Evolutionary conservation across 2,329 filamentous ascomycete species (phyloP).

Genomic region (Malbranchea cinnamomea): DNA sequence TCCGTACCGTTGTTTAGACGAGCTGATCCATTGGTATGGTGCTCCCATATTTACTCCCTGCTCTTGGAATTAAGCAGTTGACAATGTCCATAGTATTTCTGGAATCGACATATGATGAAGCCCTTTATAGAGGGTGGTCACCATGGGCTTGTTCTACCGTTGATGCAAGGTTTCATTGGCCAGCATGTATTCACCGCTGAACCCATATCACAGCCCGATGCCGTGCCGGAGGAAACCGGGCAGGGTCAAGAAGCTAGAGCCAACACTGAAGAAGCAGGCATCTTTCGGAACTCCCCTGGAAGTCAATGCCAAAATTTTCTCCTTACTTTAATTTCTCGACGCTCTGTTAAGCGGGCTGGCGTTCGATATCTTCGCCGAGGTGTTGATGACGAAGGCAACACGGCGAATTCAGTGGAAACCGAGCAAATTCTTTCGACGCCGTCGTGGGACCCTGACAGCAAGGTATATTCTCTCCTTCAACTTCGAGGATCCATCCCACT

Average conservation of each 20-base stretch:
- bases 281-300: too few species aligned
- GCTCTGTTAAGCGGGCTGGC: slow-evolving; percentile 73
- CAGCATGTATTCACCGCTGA: slow-evolving; percentile 69
- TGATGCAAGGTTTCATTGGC: slow-evolving; percentile 91
- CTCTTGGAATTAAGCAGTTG: background rate
- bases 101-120: slow-evolving; percentile 64
- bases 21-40: slow-evolving; percentile 52
- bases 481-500: slow-evolving; percentile 81
- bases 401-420: slow-evolving; percentile 85
- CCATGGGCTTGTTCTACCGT: slow-evolving; percentile 55
- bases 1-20: slow-evolving; percentile 52
- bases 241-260: slow-evolving; percentile 30
- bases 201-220: slow-evolving; percentile 11
- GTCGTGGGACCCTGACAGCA: slow-evolving; percentile 46
- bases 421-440: slow-evolving; percentile 76
- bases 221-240: slow-evolving; percentile 14
- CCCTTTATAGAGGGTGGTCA: slow-evolving; percentile 63
- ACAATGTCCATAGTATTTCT: slow-evolving; percentile 51
- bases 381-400: slow-evolving; percentile 74
- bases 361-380: slow-evolving; percentile 81
- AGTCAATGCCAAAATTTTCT: too few species aligned
- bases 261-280: slow-evolving; percentile 12
- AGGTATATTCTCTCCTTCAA: slow-evolving; percentile 72
- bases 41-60: slow-evolving; percentile 1
- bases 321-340: slow-evolving; percentile 81